phyloP scores from a whole-genome alignment of 441 rosid genomes.

The Oxalis stricta region DNA sequence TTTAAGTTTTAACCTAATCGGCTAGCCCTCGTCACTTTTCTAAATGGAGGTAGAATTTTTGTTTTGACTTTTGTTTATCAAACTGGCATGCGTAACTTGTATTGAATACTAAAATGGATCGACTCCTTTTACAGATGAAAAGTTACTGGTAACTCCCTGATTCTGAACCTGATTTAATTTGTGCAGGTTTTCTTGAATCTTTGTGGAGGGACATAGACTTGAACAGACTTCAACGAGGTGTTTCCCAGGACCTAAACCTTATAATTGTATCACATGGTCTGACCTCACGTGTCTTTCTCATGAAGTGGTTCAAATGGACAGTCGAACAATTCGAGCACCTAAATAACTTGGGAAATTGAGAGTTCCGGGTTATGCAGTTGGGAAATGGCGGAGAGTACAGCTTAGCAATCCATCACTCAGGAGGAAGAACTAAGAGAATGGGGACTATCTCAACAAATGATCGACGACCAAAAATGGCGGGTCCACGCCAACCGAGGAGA shows the following conservation, averaged over 20 bases:
- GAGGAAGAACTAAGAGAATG: constrained; percentile 59
- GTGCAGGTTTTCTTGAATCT: constrained; percentile 85
- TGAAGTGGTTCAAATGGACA: constrained; percentile 98
- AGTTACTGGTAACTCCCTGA: background rate
- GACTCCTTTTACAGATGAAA: background rate
- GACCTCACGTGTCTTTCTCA: constrained; percentile 78
- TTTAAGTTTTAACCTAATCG: background rate
- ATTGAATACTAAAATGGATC: background rate
- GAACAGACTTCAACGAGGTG: constrained; percentile 54
- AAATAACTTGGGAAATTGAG: constrained; percentile 65
- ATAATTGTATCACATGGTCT: constrained; percentile 74
- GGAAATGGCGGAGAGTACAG: constrained; percentile 84
- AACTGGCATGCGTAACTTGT: background rate
- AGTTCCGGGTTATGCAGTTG: constrained; percentile 61
- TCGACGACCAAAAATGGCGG: constrained; percentile 73
- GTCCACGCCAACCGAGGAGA: constrained; percentile 34
- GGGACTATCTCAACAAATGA: constrained; percentile 84
- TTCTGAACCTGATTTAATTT: background rate
- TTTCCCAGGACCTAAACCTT: constrained; percentile 64
- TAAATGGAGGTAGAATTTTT: background rate
- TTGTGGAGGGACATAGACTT: constrained; percentile 90
- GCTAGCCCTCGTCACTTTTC: background rate
- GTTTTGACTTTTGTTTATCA: background rate
- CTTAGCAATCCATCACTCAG: constrained; percentile 70
- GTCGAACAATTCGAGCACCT: constrained; percentile 75